Evolutionary conservation across 805 yeast genomes (phyloP).

Genomic region (Kluyveromyces wickerhamii): DNA sequence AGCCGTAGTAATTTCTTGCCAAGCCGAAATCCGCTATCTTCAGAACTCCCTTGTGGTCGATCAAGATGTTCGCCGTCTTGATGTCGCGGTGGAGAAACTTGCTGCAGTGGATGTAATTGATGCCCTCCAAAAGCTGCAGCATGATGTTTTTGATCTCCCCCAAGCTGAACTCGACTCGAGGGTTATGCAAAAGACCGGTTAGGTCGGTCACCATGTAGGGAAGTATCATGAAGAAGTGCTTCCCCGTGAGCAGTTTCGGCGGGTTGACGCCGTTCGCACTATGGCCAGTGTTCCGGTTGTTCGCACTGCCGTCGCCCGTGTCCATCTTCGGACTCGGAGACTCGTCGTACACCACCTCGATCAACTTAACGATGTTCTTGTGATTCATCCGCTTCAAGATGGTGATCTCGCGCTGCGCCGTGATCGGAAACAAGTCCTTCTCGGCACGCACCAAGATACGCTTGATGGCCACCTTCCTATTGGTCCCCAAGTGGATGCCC

Average conservation of each 20-base stretch:
- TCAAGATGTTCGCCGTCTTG: conserved; percentile 89
- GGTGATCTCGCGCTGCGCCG: conserved; percentile 87
- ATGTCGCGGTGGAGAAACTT: conserved; percentile 78
- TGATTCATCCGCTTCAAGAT: conserved; percentile 67
- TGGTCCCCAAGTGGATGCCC: conserved; percentile 45
- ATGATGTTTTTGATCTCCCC: conserved; percentile 77
- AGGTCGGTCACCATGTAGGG: conserved; percentile 92
- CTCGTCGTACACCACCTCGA: conserved; percentile 66
- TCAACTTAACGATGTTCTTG: conserved; percentile 62
- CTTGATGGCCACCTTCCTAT: conserved; percentile 76
- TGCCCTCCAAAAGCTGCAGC: conserved; percentile 69
- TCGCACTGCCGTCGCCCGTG: not conserved
- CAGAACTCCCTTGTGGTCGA: conserved; percentile 66
- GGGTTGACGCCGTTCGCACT: conserved; percentile 14
- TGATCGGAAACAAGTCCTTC: conserved; percentile 70
- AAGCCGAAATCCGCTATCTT: conserved; percentile 95
- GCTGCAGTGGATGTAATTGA: conserved; percentile 60
- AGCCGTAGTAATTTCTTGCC: conserved; percentile 67
- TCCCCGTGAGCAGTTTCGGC: conserved; percentile 18
- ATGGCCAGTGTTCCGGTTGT: not conserved
- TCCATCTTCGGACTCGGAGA: conserved; percentile 20
- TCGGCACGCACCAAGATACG: conserved; percentile 53
- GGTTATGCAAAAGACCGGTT: conserved; percentile 82
- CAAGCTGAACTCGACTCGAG: conserved; percentile 48
- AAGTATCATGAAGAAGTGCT: conserved; percentile 71